These are phyloP conservation scores for Aspergillus neotritici DNA, from an alignment of 2,329 filamentous ascomycete genomes.

Conservation along the genomic window DNA sequence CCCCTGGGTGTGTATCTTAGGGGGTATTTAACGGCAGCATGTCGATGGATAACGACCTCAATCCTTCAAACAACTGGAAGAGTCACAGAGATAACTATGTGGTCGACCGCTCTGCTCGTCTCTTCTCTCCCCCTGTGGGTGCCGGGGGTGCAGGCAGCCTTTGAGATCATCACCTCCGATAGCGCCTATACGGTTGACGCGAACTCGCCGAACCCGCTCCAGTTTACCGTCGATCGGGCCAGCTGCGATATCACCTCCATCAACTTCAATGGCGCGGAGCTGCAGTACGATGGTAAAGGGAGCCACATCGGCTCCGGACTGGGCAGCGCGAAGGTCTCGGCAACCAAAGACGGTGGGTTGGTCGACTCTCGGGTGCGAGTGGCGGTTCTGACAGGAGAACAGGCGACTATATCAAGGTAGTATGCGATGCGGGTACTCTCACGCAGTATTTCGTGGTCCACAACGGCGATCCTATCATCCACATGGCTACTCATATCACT, in stretches of 20 bases:
- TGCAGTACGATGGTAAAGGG: conserved; percentile 49
- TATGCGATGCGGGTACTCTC: conserved; percentile 54
- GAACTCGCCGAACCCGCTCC: conserved; percentile 45
- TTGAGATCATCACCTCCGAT: conserved; percentile 21
- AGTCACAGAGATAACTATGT: conserved; percentile 12
- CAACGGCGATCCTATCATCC: conserved; percentile 56
- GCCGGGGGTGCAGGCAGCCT: conserved; percentile 21
- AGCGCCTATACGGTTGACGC: conserved; percentile 44
- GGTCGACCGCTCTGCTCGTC: conserved; percentile 12
- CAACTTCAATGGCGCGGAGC: conserved; percentile 53
- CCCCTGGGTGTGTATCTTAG: background rate
- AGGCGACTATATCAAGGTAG: conserved; percentile 54
- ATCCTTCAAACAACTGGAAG: background rate
- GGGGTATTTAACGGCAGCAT: too few species aligned
- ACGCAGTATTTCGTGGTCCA: conserved; percentile 61
- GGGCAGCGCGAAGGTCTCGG: conserved; percentile 53
- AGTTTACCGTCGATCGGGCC: conserved; percentile 48
- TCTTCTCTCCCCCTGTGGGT: conserved; percentile 18
- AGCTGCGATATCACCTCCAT: conserved; percentile 62
- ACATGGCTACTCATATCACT: conserved; percentile 58
- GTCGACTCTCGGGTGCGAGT: background rate
- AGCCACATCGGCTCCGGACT: conserved; percentile 58
- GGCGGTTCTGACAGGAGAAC: background rate
- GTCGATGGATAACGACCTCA: conserved; percentile 1
- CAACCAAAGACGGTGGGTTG: conserved; percentile 31